Evolutionary conservation across 2,329 filamentous ascomycete species (phyloP).

Genomic region (Raffaelea arxii): DNA sequence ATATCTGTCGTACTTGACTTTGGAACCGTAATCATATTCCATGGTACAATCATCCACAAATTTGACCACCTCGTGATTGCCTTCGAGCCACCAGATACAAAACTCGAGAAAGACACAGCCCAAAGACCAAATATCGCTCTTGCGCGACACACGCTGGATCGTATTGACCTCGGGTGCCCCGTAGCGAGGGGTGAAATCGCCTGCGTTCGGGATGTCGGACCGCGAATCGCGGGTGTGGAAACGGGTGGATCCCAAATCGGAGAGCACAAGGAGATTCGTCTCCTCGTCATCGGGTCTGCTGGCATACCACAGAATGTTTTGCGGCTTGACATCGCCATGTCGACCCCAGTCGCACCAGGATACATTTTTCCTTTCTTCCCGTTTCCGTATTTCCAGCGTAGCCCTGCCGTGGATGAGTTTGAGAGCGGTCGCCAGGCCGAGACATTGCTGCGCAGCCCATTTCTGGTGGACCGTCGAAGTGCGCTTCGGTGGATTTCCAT

Average conservation of each 20-base stretch:
- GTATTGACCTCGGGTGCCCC: background rate
- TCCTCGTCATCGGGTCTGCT: background rate
- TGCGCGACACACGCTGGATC: background rate
- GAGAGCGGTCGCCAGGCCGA: background rate
- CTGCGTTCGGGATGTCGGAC: background rate
- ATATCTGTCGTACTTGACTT: background rate
- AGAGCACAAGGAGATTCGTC: background rate
- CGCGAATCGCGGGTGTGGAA: background rate
- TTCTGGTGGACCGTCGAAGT: background rate
- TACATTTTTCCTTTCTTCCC: background rate
- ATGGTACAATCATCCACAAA: background rate
- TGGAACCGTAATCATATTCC: background rate
- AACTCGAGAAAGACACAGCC: conserved; percentile 2
- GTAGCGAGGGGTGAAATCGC: background rate
- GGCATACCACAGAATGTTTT: conserved; percentile 1
- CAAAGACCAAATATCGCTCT: conserved; percentile 2
- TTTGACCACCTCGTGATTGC: background rate
- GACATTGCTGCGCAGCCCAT: background rate
- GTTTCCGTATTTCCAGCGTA: background rate
- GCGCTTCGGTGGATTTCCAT: background rate
- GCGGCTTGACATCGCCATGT: conserved; percentile 2
- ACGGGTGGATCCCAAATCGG: background rate
- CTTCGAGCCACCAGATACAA: background rate
- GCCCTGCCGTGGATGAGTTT: background rate
- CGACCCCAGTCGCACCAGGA: background rate